Conservation (phyloP, 257 asterid species). For the Solanum dulcamara region DNA sequence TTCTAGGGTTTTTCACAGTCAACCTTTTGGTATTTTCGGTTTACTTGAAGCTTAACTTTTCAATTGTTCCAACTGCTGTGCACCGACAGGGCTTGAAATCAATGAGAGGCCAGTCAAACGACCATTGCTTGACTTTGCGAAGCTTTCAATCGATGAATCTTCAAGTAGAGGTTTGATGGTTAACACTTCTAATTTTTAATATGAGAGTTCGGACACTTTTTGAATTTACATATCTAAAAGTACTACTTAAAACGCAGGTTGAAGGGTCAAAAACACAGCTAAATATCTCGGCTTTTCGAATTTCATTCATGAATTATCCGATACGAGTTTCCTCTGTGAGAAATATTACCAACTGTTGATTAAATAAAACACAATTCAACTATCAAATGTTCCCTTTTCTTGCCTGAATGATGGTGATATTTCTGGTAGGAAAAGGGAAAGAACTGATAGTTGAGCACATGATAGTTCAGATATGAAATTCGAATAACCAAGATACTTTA, state of each 20-base stretch:
- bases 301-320: neutral
- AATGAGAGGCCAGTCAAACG: constrained; percentile 65
- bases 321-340: neutral
- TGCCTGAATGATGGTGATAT: neutral
- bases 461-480: neutral
- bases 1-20: neutral
- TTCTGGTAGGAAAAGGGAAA: neutral
- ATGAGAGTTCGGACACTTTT: neutral
- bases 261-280: neutral
- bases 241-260: neutral
- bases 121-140: constrained; percentile 56
- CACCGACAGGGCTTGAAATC: constrained; percentile 69
- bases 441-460: neutral
- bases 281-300: neutral
- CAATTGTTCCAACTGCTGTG: neutral
- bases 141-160: constrained; percentile 56
- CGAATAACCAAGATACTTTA: neutral
- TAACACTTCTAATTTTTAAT: neutral
- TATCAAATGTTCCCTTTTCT: neutral
- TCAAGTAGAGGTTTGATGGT: constrained; percentile 36
- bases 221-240: neutral
- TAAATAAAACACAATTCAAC: neutral
- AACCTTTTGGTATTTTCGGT: neutral
- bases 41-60: neutral
- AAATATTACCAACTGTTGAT: neutral